Conservation (phyloP, 352 stramenopile species). For the Phytophthora brassicae region DNA sequence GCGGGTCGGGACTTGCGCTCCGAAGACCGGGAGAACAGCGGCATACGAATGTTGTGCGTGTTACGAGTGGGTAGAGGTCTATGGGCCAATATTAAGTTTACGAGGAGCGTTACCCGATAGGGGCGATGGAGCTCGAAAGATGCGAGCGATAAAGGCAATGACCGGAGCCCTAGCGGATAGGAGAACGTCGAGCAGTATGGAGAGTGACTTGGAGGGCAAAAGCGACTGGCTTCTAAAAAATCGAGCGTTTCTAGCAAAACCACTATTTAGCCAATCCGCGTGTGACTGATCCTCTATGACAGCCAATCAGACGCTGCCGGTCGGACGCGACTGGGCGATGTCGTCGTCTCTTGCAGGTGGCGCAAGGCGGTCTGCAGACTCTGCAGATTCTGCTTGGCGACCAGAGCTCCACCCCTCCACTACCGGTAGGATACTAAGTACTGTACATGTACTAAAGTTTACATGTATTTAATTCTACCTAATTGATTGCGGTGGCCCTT, state of each 20-base stretch:
- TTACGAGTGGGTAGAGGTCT: neutral
- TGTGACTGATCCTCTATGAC: neutral
- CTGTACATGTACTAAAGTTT: too few relatives aligned
- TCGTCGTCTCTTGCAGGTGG: constrained; percentile 20
- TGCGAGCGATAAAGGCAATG: too few relatives aligned
- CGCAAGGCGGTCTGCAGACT: constrained; percentile 21
- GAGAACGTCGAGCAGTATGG: constrained; percentile 26
- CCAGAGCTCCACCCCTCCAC: too few relatives aligned
- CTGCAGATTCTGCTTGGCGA: constrained; percentile 20
- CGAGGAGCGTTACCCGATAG: too few relatives aligned
- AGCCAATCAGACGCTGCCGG: constrained; percentile 6
- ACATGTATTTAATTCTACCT: neutral
- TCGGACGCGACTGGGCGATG: constrained; percentile 18
- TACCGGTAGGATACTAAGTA: too few relatives aligned
- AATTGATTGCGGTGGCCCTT: neutral
- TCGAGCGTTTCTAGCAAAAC: constrained; percentile 1
- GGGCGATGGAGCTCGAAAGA: too few relatives aligned
- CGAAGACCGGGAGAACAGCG: constrained; percentile 65
- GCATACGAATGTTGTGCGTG: constrained; percentile 38
- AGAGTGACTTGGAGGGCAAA: constrained; percentile 29
- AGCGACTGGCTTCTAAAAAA: constrained; percentile 38
- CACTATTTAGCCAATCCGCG: constrained; percentile 26
- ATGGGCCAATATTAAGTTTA: neutral
- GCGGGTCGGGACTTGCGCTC: constrained; percentile 25
- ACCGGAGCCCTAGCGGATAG: constrained; percentile 1